A percentile compares a stretch with the other conserved stretches of the same genome.
Evolutionary conservation across 2,329 filamentous ascomycete genomes (phyloP).

Genomic region (Fusarium irregulare): DNA sequence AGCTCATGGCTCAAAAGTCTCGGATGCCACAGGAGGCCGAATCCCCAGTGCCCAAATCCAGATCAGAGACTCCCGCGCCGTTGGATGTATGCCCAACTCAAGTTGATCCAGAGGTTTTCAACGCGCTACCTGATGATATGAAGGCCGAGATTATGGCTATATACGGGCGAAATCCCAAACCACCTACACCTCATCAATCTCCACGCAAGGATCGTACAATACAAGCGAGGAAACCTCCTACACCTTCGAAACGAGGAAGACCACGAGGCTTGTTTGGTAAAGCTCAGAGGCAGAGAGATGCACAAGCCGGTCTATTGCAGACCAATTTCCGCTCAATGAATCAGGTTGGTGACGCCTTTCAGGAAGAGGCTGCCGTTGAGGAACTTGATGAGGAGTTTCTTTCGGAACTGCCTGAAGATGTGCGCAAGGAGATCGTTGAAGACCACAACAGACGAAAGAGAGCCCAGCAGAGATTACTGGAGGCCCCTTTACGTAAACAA

Average conservation of each 20-base stretch:
- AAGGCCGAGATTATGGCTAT: slow-evolving; percentile 83
- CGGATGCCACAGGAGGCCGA: slow-evolving; percentile 39
- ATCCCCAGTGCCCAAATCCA: slow-evolving; percentile 48
- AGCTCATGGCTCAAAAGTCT: slow-evolving; percentile 71
- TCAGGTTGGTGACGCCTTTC: slow-evolving; percentile 44
- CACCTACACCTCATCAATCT: slow-evolving; percentile 59
- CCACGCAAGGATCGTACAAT: slow-evolving; percentile 67
- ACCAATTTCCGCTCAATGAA: slow-evolving; percentile 73
- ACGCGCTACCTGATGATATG: slow-evolving; percentile 85
- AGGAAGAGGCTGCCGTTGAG: slow-evolving; percentile 55
- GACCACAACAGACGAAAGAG: slow-evolving; percentile 72
- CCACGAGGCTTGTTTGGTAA: slow-evolving; percentile 55
- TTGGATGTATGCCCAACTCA: slow-evolving; percentile 73
- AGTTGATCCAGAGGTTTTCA: slow-evolving; percentile 85
- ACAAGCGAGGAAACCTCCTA: slow-evolving; percentile 64
- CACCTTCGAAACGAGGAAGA: slow-evolving; percentile 73
- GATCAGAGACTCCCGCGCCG: slow-evolving; percentile 56
- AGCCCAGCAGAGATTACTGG: slow-evolving; percentile 65
- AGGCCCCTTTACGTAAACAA: slow-evolving; percentile 49
- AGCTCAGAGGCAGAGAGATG: slow-evolving; percentile 63
- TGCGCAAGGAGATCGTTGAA: slow-evolving; percentile 80
- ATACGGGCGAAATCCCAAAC: slow-evolving; percentile 63
- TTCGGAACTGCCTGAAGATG: slow-evolving; percentile 82
- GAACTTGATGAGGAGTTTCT: slow-evolving; percentile 79
- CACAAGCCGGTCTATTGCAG: slow-evolving; percentile 73